These are phyloP conservation scores for Dactylella cylindrospora DNA, from an alignment of 2,329 filamentous ascomycete species.

Conservation along the genomic window DNA sequence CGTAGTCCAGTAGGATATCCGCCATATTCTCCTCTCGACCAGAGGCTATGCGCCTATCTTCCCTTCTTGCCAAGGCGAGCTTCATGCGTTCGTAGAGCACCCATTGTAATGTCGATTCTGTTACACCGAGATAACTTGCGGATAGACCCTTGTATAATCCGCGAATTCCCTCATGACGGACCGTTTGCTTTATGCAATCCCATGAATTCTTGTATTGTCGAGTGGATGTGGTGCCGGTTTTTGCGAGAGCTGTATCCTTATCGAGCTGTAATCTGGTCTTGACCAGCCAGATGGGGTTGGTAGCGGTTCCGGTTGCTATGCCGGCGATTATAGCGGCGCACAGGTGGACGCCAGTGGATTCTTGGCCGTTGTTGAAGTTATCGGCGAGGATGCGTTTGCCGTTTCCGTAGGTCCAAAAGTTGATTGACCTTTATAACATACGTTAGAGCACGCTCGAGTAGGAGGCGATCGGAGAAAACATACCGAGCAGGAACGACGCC, in stretches of 20 bases:
- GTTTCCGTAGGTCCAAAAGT: slow-evolving; percentile 92
- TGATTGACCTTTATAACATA: slow-evolving; percentile 63
- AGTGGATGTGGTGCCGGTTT: slow-evolving; percentile 58
- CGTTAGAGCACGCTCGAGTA: not conserved
- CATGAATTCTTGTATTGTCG: slow-evolving; percentile 82
- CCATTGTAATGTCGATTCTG: slow-evolving; percentile 90
- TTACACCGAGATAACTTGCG: slow-evolving; percentile 86
- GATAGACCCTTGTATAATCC: slow-evolving; percentile 89
- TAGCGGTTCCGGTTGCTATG: slow-evolving; percentile 82
- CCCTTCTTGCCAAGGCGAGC: slow-evolving; percentile 66
- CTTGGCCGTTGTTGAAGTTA: slow-evolving; percentile 68
- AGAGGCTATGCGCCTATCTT: slow-evolving; percentile 60
- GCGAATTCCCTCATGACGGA: slow-evolving; percentile 75
- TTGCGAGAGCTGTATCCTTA: slow-evolving; percentile 68
- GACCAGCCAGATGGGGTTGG: slow-evolving; percentile 94
- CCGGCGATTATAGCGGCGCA: slow-evolving; percentile 75
- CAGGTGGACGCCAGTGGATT: slow-evolving; percentile 76
- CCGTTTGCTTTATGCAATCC: slow-evolving; percentile 81
- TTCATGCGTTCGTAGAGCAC: slow-evolving; percentile 94
- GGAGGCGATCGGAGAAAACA: not conserved
- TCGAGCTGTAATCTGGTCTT: slow-evolving; percentile 92
- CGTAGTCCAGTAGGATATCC: slow-evolving; percentile 76
- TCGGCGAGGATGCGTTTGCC: slow-evolving; percentile 79
- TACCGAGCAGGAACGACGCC: slow-evolving; percentile 80
- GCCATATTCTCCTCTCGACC: slow-evolving; percentile 67